Base-by-base conservation (phyloP, 1,284 basidiomycete genomes). In the Neonothopanus nambi region DNA sequence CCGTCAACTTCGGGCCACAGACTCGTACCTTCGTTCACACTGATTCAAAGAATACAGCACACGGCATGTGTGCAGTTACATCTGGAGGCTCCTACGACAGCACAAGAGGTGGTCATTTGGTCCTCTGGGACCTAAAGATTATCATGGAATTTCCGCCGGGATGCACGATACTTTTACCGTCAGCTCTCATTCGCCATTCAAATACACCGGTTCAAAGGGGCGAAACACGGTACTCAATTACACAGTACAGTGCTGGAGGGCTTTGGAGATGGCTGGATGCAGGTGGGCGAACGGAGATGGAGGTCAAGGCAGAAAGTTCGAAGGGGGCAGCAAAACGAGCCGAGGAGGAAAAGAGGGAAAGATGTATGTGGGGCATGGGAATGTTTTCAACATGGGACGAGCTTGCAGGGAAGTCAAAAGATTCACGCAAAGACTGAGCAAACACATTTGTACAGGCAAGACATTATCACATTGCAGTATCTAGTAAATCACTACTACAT, bases 11-110 rank as follows among this genome's bases (percentile, higher is more conserved):
- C 17, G 51, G 51, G 4, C 33, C 41, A 5, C 44, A 52, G 1
- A 24, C 45, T 11, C 37, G 51, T 23, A 52, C 51, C 5, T 52
- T 40, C 42, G 46, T 46, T 23, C 51, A 52, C 21, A 36, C 23
- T 1, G 51, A 47, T 23, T 46, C 24, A 8, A 36, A 11, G n/a
- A 52, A 52, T 24, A 28, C 38, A 20, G 24, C 51, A 17, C 46
- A 46, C 39, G 44, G 51, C 3, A 39, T 44, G 51, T 51, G 49
- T 37, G 43, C 43, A 5, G 46, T 52, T 12, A 52, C 51, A 5
- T 43, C 51, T 1, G 36, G 38, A 9, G 51, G 50, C 8, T 21
- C 26, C 3, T 52, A 39, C n/a, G 44, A 52, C 23, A 35, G 43
- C 12, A 47, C 24, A 9, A 37, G 18, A 12, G 28, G 51, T 39